Evolutionary conservation across 2,329 filamentous ascomycete species (phyloP).

Genomic region (Arachnomyces sp.): DNA sequence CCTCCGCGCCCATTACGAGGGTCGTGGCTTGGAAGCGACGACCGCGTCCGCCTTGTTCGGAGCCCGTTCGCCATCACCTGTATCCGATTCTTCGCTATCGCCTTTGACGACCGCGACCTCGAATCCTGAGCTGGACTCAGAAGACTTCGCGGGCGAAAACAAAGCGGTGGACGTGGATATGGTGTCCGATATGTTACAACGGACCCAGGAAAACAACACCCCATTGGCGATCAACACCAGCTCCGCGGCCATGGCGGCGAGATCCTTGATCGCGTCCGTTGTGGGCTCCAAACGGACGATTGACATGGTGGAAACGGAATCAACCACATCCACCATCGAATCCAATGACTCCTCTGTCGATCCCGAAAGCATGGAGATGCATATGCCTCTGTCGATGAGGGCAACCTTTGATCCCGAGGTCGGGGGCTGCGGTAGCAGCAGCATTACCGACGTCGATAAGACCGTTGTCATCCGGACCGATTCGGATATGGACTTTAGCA

Average conservation of each 20-base stretch:
- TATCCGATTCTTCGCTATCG: slow-evolving; percentile 35
- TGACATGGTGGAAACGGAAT: slow-evolving; percentile 30
- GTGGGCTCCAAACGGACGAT: slow-evolving; percentile 4
- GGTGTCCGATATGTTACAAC: too few relatives aligned
- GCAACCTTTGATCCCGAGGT: slow-evolving; percentile 18
- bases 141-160: slow-evolving; percentile 12
- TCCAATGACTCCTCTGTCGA: slow-evolving; percentile 23
- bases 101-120: slow-evolving; percentile 33
- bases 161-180: slow-evolving; percentile 8
- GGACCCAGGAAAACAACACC: too few relatives aligned
- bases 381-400: slow-evolving; percentile 4
- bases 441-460: slow-evolving; percentile 17
- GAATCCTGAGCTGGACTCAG: slow-evolving; percentile 23
- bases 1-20: slow-evolving; percentile 15
- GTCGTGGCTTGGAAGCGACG: slow-evolving; percentile 26
- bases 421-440: too few relatives aligned
- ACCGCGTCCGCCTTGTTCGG: slow-evolving; percentile 31
- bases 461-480: slow-evolving; percentile 20
- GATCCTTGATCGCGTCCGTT: neutral
- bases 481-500: slow-evolving; percentile 34
- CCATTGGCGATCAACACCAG: too few relatives aligned
- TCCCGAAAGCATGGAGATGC: neutral
- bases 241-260: too few relatives aligned
- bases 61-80: slow-evolving; percentile 35
- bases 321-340: slow-evolving; percentile 40